A percentile compares a stretch with the other conserved stretches of the same genome.
Evolutionary conservation across 495 filamentous ascomycete species (phyloP).

Genomic region (Cudoniella acicularis): DNA sequence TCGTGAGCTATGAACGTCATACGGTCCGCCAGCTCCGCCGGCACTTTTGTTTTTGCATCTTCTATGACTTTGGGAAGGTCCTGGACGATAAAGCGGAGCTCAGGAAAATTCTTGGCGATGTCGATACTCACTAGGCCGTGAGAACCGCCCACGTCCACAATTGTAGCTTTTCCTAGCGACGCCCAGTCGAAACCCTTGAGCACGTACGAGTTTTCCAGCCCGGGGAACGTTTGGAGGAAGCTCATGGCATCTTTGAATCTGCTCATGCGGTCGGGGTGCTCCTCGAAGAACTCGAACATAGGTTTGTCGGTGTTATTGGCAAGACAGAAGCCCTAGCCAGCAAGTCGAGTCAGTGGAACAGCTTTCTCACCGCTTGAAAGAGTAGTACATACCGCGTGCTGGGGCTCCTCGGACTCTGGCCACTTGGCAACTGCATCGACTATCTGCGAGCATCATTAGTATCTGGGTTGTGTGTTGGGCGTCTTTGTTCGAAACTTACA

Average conservation of each 20-base stretch:
- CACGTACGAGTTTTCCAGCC: constrained; percentile 25
- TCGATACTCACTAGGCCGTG: constrained; percentile 49
- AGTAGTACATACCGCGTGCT: not conserved
- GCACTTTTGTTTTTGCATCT: constrained; percentile 31
- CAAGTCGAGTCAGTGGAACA: not conserved
- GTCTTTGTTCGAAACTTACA: not conserved
- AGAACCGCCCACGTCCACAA: constrained; percentile 43
- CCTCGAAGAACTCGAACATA: constrained; percentile 44
- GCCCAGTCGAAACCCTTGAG: constrained; percentile 27
- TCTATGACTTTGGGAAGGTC: constrained; percentile 42
- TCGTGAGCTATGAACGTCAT: constrained; percentile 46
- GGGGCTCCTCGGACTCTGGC: not conserved
- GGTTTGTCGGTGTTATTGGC: constrained; percentile 42
- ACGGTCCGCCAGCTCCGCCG: constrained; percentile 33
- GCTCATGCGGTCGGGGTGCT: constrained; percentile 37
- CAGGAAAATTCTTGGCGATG: constrained; percentile 40
- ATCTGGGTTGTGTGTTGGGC: not conserved
- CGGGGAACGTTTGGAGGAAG: constrained; percentile 23
- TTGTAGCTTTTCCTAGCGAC: constrained; percentile 6
- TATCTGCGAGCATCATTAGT: not conserved
- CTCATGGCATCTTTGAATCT: constrained; percentile 50
- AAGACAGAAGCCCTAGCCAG: constrained; percentile 37
- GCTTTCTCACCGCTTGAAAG: not conserved
- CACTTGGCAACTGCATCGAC: not conserved
- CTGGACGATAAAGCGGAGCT: constrained; percentile 50